Evolutionary conservation across 192 early-diverging fungal species (phyloP), one percentile per base, ranked within the genome.

Genomic region (Umbelopsis sp.): DNA sequence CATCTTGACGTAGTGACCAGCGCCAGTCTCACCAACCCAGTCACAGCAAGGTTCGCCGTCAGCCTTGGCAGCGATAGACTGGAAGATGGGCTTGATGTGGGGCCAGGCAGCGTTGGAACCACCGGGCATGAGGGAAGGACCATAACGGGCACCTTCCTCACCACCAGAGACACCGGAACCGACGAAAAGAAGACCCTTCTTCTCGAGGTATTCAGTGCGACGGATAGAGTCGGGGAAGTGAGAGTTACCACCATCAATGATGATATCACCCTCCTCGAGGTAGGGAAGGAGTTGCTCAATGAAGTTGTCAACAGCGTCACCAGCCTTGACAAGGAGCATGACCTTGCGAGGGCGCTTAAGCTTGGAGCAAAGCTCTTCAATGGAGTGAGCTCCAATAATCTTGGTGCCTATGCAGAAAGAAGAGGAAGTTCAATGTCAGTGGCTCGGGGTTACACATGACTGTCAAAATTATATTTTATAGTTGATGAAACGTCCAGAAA

Each of bases 1-100:
- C 97, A 99, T 97, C 90, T 99, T 99, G 86, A 99, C 95, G 84
- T 96, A 99, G 89, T 99, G 96, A 49, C 95, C 97, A 27, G 97
- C 92, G 25, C 97, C 97, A 55, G 90, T 90, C 75, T 96, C 95
- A 74, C 97, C 97, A 72, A 99, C 97, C 96, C 96, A 97, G 85
- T 99, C 97, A 79, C 97, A 99, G 89, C 97, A 99, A 30, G 97
- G 90, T 71, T 94, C 91, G 41, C 90, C 90, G 80, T 87, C 86
- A 48, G 95, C 94, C 85, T 92, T 93, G 80, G 96, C 96, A 66
- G 95, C 84, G 75, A 96, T 91, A 33, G 91, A 88, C 85, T 99
- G 97, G 91, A 99, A 99, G 74, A 99, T 97, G 73, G 91, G 89
- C 87, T 97, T 91, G 75, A 99, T 86, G 71, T 89, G 87, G 37